Base-by-base conservation (phyloP, 2,329 filamentous ascomycete species). In the Phaeoacremonium minimum region DNA sequence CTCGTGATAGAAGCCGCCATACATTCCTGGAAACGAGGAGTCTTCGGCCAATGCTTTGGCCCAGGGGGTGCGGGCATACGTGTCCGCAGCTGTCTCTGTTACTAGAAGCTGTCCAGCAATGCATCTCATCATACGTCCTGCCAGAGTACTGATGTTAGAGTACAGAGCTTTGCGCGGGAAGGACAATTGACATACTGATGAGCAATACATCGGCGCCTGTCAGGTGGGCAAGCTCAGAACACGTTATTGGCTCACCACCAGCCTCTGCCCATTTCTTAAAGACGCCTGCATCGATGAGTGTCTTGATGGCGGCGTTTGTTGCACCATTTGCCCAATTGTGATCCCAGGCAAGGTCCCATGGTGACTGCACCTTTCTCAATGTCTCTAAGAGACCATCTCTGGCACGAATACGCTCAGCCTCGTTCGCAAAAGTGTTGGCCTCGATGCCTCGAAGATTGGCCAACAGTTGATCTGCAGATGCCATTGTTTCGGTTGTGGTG, bases 281-380 rank as follows among this genome's bases (percentile, higher is more conserved):
- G 4, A 63, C 40, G 14, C 58, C 59, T 12, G 52, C 53, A 38
- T 64, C 58, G 32, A 64, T 61, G 18, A 64, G 49, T 2, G 57
- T 60, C 37, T 61, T 63, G 40, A 54, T 46, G n/a, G 53, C 52
- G 4, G 53, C 54, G 29, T 55, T 53, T n/a, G 56, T 62, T 0
- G 51, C 48, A n/a, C n/a, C 4, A 19, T 52, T 58, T 6, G 55
- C 53, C 54, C 61, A 60, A 18, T 49, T 53, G 17, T 64, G 60
- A 14, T 62, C 56, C 56, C 60, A 63, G 4, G 56, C 56, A 7
- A 57, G 55, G 33, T 64, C 60, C 57, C 60, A 65, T 0, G 60
- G 62, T 16, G 52, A 56, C 38, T 62, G 57, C 2, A 60, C 49
- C 30, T 42, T 52, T n/a, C 52, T 38, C 0, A 60, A 43, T 2